phyloP scores from a whole-genome alignment of 2,329 filamentous ascomycete species.

The Plenodomus biglobosus region DNA sequence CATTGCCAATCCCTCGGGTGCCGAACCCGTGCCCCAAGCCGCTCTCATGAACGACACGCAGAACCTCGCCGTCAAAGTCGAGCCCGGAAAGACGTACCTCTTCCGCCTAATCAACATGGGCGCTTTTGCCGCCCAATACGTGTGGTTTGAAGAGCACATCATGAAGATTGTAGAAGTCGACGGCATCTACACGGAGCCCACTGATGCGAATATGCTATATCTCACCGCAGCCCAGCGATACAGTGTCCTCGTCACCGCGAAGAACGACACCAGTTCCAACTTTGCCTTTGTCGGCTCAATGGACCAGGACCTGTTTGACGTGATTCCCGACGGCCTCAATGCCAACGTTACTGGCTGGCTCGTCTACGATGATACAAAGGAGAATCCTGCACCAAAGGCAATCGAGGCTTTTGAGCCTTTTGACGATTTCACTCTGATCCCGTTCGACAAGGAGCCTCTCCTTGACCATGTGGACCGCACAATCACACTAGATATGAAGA shows the following conservation, averaged over 20 bases:
- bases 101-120: slow-evolving; percentile 70
- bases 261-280: slow-evolving; percentile 54
- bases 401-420: slow-evolving; percentile 66
- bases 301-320: slow-evolving; percentile 63
- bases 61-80: slow-evolving; percentile 48
- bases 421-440: slow-evolving; percentile 73
- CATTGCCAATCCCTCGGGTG: slow-evolving; percentile 57
- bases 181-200: slow-evolving; percentile 65
- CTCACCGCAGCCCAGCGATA: slow-evolving; percentile 72
- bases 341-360: slow-evolving; percentile 62
- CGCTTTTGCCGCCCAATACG: slow-evolving; percentile 69
- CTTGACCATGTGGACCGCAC: slow-evolving; percentile 63
- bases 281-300: slow-evolving; percentile 63
- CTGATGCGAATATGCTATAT: slow-evolving; percentile 62
- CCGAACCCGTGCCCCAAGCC: slow-evolving; percentile 67
- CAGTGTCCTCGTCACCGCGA: slow-evolving; percentile 64
- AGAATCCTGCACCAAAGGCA: slow-evolving; percentile 53
- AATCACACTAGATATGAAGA: slow-evolving; percentile 61
- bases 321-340: slow-evolving; percentile 66
- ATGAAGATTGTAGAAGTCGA: slow-evolving; percentile 70
- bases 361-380: slow-evolving; percentile 54
- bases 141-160: slow-evolving; percentile 68
- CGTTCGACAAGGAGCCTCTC: slow-evolving; percentile 65
- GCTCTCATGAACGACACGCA: slow-evolving; percentile 66
- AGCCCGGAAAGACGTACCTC: slow-evolving; percentile 62